Evolutionary conservation across 257 asterid genomes (phyloP).

Genomic region (Solanum piurae): DNA sequence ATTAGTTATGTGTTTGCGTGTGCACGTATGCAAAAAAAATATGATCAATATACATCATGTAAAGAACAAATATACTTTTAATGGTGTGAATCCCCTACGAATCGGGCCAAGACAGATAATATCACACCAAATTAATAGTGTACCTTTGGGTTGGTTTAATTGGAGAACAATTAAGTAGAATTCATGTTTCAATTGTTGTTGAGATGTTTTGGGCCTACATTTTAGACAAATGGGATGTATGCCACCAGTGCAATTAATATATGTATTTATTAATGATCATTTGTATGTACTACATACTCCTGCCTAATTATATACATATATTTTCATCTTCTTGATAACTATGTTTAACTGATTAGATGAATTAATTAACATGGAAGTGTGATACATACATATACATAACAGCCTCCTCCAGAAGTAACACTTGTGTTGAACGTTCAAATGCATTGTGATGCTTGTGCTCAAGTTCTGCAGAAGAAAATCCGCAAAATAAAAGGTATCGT

Average conservation of each 20-base stretch:
- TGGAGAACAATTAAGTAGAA: neutral
- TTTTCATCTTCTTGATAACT: neutral
- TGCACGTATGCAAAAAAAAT: neutral
- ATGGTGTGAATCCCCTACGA: no score
- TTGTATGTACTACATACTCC: neutral
- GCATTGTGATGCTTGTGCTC: conserved; percentile 98
- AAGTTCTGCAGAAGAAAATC: conserved; percentile 54
- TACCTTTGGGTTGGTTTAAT: no score
- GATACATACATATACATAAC: neutral
- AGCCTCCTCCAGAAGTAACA: conserved; percentile 63
- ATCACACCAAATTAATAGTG: neutral
- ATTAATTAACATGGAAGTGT: neutral
- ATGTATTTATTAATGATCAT: neutral
- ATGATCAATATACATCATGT: no score
- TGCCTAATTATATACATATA: neutral
- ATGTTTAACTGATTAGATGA: neutral
- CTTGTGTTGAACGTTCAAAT: conserved; percentile 58
- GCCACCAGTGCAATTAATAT: neutral
- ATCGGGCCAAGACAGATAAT: no score
- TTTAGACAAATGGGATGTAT: neutral
- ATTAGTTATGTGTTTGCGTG: neutral
- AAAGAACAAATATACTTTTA: no score
- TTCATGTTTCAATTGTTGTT: neutral
- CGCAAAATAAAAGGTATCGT: conserved; percentile 47
- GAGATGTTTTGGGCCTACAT: neutral